These are phyloP conservation scores for Rhinocladiella mackenziei DNA, from an alignment of 2,329 filamentous ascomycete species.

Conservation along the genomic window DNA sequence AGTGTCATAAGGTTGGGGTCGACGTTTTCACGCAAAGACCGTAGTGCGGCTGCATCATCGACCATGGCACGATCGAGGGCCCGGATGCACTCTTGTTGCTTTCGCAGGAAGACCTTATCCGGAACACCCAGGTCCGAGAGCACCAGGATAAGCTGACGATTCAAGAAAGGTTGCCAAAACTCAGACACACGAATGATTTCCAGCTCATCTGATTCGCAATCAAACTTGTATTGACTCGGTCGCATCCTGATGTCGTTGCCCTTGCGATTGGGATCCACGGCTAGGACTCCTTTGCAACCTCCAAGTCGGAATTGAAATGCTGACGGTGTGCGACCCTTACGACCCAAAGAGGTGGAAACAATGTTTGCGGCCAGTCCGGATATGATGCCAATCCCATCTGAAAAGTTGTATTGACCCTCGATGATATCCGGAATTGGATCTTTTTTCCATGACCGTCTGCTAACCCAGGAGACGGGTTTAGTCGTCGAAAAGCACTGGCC, in stretches of 20 bases:
- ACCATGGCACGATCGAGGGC: slow-evolving; percentile 66
- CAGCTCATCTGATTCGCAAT: slow-evolving; percentile 63
- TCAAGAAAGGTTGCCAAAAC: slow-evolving; percentile 73
- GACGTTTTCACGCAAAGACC: slow-evolving; percentile 67
- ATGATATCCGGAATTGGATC: slow-evolving; percentile 66
- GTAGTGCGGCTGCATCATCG: slow-evolving; percentile 60
- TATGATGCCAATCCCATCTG: slow-evolving; percentile 92
- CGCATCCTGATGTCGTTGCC: slow-evolving; percentile 71
- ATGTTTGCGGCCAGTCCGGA: slow-evolving; percentile 71
- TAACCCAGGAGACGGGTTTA: slow-evolving; percentile 40
- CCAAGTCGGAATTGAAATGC: slow-evolving; percentile 89
- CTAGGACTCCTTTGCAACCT: slow-evolving; percentile 85
- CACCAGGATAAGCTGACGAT: slow-evolving; percentile 86
- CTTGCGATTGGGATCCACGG: slow-evolving; percentile 65
- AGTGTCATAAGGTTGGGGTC: slow-evolving; percentile 82
- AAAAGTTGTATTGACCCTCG: slow-evolving; percentile 68
- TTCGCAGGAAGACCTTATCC: slow-evolving; percentile 62
- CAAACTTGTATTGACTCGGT: slow-evolving; percentile 84
- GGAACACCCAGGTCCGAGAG: slow-evolving; percentile 72
- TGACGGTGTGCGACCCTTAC: slow-evolving; percentile 64
- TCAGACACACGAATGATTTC: slow-evolving; percentile 82
- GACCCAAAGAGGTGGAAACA: slow-evolving; percentile 65
- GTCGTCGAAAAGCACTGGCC: slow-evolving; percentile 97
- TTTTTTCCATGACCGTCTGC: slow-evolving; percentile 35
- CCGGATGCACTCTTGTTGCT: slow-evolving; percentile 66